Percentiles rank a stretch among this genome's conserved stretches.
Conservation (phyloP, 2,329 filamentous ascomycete genomes). For the Arthrobotrys conoides region DNA sequence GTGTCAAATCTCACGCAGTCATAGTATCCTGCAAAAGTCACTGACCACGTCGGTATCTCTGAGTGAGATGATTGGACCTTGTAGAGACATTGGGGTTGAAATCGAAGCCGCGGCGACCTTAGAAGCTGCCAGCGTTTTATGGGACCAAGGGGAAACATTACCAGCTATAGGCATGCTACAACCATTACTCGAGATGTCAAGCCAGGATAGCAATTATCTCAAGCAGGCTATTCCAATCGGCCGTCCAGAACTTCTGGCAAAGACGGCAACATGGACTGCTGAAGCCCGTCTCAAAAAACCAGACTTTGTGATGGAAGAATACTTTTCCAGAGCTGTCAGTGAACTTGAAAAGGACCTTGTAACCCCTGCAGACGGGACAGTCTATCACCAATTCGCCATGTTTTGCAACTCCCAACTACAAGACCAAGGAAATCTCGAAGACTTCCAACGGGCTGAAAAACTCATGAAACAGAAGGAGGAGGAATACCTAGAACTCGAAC, state of each 20-base stretch:
- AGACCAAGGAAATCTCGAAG: constrained; percentile 85
- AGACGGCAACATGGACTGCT: constrained; percentile 89
- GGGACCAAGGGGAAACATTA: constrained; percentile 92
- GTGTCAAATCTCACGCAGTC: constrained; percentile 72
- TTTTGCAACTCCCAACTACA: constrained; percentile 97
- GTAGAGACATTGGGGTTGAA: constrained; percentile 78
- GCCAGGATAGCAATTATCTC: constrained; percentile 71
- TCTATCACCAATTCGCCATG: constrained; percentile 93
- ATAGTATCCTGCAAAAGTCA: constrained; percentile 87
- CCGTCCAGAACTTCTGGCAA: constrained; percentile 84
- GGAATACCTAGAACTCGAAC: constrained; percentile 81
- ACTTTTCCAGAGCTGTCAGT: constrained; percentile 85
- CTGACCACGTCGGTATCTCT: constrained; percentile 87
- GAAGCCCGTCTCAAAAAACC: constrained; percentile 92
- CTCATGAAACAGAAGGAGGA: constrained; percentile 84
- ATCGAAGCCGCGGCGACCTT: constrained; percentile 83
- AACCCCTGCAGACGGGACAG: constrained; percentile 81
- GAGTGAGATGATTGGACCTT: constrained; percentile 80
- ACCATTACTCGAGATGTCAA: constrained; percentile 72
- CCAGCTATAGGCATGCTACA: constrained; percentile 91
- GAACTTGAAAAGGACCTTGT: constrained; percentile 78
- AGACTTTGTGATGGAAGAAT: constrained; percentile 87
- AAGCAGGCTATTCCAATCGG: constrained; percentile 79
- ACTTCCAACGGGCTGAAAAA: constrained; percentile 83
- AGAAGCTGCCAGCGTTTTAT: constrained; percentile 89